Evolutionary conservation across 139 green algal species (phyloP).

Genomic region (Tetradesmus lagerheimii): DNA sequence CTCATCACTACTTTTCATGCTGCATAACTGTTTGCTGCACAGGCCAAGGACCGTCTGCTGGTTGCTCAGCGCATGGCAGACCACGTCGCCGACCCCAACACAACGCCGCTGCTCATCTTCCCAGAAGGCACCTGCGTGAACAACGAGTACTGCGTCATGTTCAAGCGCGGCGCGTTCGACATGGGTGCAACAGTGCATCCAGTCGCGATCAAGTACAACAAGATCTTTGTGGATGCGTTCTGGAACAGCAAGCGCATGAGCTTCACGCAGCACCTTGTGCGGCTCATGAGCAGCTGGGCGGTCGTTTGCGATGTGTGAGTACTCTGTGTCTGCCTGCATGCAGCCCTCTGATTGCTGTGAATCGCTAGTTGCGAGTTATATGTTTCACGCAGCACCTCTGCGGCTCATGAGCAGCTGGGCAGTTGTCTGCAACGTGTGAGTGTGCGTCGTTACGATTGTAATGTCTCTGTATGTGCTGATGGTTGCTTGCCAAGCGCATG

Average conservation of each 20-base stretch:
- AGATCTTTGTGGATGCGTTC: constrained; percentile 99
- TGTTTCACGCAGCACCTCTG: constrained; percentile 93
- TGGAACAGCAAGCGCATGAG: constrained; percentile 95
- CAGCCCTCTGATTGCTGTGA: no score
- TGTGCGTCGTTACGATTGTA: no score
- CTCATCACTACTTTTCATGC: no score
- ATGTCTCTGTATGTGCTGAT: no score
- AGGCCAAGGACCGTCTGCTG: constrained; percentile 89
- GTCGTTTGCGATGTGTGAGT: constrained; percentile 91
- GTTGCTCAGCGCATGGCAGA: constrained; percentile 86
- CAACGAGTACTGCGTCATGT: constrained; percentile 99
- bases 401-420: constrained; percentile 96
- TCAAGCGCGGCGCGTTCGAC: constrained; percentile 98
- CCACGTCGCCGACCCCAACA: constrained; percentile 80
- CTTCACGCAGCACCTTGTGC: constrained; percentile 93
- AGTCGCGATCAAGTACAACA: constrained; percentile 99
- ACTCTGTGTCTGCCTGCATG: no score
- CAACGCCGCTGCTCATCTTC: constrained; percentile 97
- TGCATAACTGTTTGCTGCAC: background rate
- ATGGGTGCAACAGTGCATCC: constrained; percentile 89
- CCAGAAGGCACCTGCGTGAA: constrained; percentile 99
- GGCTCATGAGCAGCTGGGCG: constrained; percentile 96
- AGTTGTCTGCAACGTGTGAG: constrained; percentile 91
- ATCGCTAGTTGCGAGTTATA: no score
- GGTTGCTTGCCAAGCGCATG: constrained; percentile 80